Evolutionary conservation across 176 grass and related monocot species (phyloP).

Genomic region (Aegilops tauschii): DNA sequence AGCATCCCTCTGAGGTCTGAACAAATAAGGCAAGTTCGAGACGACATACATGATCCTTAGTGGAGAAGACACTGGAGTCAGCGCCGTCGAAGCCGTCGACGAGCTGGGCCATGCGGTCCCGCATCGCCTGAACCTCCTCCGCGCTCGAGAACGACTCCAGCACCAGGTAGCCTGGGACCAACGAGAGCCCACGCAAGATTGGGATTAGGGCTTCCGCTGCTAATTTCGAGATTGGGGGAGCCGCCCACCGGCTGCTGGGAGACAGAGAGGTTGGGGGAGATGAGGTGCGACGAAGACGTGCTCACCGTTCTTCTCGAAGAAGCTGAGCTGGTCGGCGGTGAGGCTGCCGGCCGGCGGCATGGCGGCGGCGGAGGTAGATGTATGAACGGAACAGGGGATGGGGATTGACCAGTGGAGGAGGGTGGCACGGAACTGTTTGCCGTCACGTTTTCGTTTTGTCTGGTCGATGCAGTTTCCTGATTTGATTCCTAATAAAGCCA

Average conservation of each 20-base stretch:
- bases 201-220: constrained; percentile 8
- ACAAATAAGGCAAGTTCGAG: not conserved
- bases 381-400: not conserved
- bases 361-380: not conserved
- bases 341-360: constrained; percentile 55
- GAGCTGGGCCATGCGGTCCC: constrained; percentile 65
- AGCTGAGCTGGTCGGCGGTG: constrained; percentile 57
- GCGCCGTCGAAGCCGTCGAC: constrained; percentile 64
- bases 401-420: not conserved
- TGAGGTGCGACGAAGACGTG: not conserved
- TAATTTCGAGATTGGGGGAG: not conserved
- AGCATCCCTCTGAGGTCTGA: not conserved
- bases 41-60: constrained; percentile 68
- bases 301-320: constrained; percentile 75
- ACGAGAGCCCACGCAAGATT: not conserved
- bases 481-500: not conserved
- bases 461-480: not conserved
- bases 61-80: constrained; percentile 61
- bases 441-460: not conserved
- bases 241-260: not conserved
- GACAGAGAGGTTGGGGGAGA: not conserved
- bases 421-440: not conserved
- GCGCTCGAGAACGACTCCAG: constrained; percentile 68
- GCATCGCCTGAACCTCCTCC: constrained; percentile 67
- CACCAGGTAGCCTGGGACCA: constrained; percentile 69